Base-by-base conservation (phyloP, 1,284 basidiomycete species). In the Tilletia horrida region DNA sequence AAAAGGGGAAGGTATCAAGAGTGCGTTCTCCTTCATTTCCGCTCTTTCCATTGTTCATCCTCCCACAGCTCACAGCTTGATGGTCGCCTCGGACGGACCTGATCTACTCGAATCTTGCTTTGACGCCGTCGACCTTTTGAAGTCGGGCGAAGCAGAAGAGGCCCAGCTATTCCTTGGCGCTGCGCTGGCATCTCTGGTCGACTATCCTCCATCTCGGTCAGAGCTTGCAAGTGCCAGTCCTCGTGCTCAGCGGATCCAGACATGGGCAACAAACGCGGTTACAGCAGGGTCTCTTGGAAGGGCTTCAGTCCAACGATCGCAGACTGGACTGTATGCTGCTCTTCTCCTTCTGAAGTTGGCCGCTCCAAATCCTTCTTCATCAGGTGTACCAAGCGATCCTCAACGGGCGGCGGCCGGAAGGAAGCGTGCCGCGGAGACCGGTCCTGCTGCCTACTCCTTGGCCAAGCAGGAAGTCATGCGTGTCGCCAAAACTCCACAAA, bases 311-410 rank as follows among this genome's bases (percentile, higher is more conserved):
- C 35, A 40, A 27, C 27, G n/a, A 7, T 25, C 50, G 27, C 50
- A 52, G 16, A 59, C 55, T 18, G 55, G 27, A 13, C 14, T 59
- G 27, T 21, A 29, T 14, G 55, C 55, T 9, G 29, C 27, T 8
- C 27, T 59, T 16, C 31, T 59, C 11, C 25, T 59, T 18, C 55
- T 59, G 27, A 59, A 59, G n/a, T 27, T 59, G 13, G 55, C 55
- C 9, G 23, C 55, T 27, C 50, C 21, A 8, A 55, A 14, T 23
- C 25, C 55, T 31, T 31, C 55, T 6, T 16, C 55, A 59, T 29
- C 55, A 59, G 55, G 16, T 52, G 7, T 27, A 21, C 27, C 50
- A 16, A 6, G n/a, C 23, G 50, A 52, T 21, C 23, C 50, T n/a
- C 23, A 21, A 27, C 50, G 25, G 23, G 50, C 50, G 3, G 21